These are phyloP conservation scores for Diutina pseudorugosa DNA, from an alignment of 1,139 yeast species.

Conservation along the genomic window DNA sequence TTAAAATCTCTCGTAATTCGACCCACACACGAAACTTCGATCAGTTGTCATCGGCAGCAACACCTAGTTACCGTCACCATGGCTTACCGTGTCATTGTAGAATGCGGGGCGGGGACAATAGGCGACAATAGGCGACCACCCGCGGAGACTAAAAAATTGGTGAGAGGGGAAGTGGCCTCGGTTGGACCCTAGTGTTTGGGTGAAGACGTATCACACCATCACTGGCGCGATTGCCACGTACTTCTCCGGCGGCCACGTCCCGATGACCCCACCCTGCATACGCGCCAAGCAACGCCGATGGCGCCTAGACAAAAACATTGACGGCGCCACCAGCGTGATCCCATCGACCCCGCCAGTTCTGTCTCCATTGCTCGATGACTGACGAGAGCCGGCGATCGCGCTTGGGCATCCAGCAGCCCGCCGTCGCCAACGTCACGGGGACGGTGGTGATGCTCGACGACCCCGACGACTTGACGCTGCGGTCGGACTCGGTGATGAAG, in stretches of 20 bases:
- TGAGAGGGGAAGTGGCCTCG: no score
- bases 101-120: not conserved
- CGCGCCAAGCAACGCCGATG: not conserved
- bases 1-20: no score
- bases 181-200: not conserved
- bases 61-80: not conserved
- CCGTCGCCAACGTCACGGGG: slow-evolving; percentile 29
- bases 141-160: no score
- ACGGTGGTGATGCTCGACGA: slow-evolving; percentile 29
- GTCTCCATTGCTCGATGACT: not conserved
- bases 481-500: slow-evolving; percentile 16
- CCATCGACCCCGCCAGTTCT: not conserved
- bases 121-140: not conserved
- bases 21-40: no score
- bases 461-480: slow-evolving; percentile 8
- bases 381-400: not conserved
- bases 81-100: not conserved
- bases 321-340: not conserved
- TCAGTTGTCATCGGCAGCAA: no score
- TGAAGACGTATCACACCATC: not conserved
- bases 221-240: not conserved
- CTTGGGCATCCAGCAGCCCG: not conserved
- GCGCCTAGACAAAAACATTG: not conserved
- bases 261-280: not conserved
- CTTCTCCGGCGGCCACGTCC: not conserved